Evolutionary conservation across 352 stramenopile genomes (phyloP), one percentile per base, ranked within the genome.

Genomic region (Globisporangium cylindrosporum): DNA sequence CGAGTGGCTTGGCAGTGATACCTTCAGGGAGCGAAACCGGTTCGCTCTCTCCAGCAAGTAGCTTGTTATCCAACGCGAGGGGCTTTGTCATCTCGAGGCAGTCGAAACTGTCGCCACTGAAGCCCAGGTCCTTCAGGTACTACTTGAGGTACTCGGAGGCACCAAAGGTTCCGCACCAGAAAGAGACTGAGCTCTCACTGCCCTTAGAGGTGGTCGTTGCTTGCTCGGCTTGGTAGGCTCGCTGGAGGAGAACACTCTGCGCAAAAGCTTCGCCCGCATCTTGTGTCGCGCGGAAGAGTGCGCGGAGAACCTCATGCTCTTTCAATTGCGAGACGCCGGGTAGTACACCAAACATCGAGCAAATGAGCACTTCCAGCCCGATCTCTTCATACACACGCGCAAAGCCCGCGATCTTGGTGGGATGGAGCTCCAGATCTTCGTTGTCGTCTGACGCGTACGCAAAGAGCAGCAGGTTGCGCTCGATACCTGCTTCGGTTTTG

Each of bases 1-100:
- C 62, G 20, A 67, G 32, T 2, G 48, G 22, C 15, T 59, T 67
- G 48, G 53, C 27, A 1, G n/a, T 38, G 9, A 67, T 20, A n/a
- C 25, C 49, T 9, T 67, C 29, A 12, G 62, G 62, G n/a, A 67
- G 43, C 14, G 12, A 46, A 5, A 20, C 14, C 1, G 1, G 0
- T 6, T 46, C 38, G 3, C 3, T 20, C 7, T 46, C 38, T 18
- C 12, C 38, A 46, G 38, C 12, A 6, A 20, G 12, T 46, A 46
- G 3, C 38, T 20, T 46, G 2, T 5, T 14, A 46, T 15, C 36
- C 9, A 14, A 20, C 3, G 1, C 12, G 1, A 57, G 51, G 24
- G 36, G n/a, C 51, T 57, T 57, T 32, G 51, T 57, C 12, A 57
- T 25, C 24, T 57, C 51, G 51, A 57, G 51, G 6, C 24, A 24